Base-by-base conservation (phyloP, 176 grass and related monocot genomes). In the Cenchrus americanus region DNA sequence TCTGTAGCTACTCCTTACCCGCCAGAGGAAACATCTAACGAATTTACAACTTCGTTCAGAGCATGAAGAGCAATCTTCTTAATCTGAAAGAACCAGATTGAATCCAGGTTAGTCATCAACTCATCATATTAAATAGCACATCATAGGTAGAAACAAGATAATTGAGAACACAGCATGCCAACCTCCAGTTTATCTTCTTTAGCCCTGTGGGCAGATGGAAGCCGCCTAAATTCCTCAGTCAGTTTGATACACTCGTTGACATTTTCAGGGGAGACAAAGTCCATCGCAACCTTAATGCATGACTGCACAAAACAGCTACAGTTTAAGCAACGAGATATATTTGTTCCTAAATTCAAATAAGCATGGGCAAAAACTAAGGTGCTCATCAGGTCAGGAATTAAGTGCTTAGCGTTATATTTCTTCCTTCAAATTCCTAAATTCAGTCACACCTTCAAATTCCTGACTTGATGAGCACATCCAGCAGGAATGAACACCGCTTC, bases 161-260 rank as follows among this genome's bases (percentile, higher is more conserved):
- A 61, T 5, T 42, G 14, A 52, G 66, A 53, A 70, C 2, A 77
- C 7, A 12, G 50, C 43, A 42, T 41, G 6, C 71, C 22, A 83
- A 92, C 94, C 92, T 94, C 92, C 27, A 97, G 59, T 65, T 94
- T 97, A 69, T 94, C 94, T 89, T 94, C 92, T 71, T 94, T 97
- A 62, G 90, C 90, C 83, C 53, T 92, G 83, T 97, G 94, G 5
- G 26, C 21, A 21, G 81, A 84, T 80, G 94, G 94, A 83, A 97
- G 90, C 10, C 63, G 58, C 14, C 94, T 79, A 62, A 94, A 94
- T 76, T 97, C 92, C 76, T 72, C 86, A 15, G 92, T 94, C 69
- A 97, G 42, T 37, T 83, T 86, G 26, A 94, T 75, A 76, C 90
- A 97, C 64, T 94, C 90, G 19, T 59, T n/a, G 1, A 94, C 74